Base-by-base conservation (phyloP, 768 basidiomycete genomes). In the Mycena floridula region DNA sequence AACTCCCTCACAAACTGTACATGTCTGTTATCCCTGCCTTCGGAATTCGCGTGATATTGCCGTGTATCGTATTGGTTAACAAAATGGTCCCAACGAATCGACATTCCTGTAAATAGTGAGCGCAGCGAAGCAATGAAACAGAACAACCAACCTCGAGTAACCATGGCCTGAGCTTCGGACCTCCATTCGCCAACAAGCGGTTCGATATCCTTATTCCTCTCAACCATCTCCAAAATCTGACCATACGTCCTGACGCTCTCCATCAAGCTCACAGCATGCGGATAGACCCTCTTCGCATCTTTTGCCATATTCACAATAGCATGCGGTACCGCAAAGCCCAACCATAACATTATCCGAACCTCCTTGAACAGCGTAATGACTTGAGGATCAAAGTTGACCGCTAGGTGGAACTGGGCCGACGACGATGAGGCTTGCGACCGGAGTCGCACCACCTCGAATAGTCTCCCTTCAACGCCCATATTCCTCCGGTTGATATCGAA, bases 331-430 rank as follows among this genome's bases (percentile, higher is more conserved):
- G 87, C 85, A 67, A 95, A 98, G 49, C 88, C 88, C 50, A 98
- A 74, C 95, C 95, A 98, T 25, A 96, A 75, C 52, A 98, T 58
- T 61, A 96, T 96, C 47, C 96, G 76, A 25, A 96, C 92, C 62
- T 98, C 96, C 73, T 99, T 99, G 81, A 98, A 98, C 22, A 99
- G 72, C 24, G 89, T 95, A 64, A 99, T 97, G 52, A 95, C 92
- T 66, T 98, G 95, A 3, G 93, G 89, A 62, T 99, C 96, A 59
- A 98, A 98, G 62, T 98, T 97, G 51, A 98, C 93, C 7, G 86
- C 87, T 3, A 99, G 77, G 63, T 94, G 89, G 64, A 79, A 89
- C 12, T 73, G 50, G 1, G 42, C 44, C 11, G 21, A 15, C 12
- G 26, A 24, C n/a, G 26, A 42, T 20, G 40, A 43, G 3, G 69